Percentiles rank a stretch among this genome's conserved stretches.
Conservation (phyloP, 495 filamentous ascomycete genomes). For the Terfezia boudieri region DNA sequence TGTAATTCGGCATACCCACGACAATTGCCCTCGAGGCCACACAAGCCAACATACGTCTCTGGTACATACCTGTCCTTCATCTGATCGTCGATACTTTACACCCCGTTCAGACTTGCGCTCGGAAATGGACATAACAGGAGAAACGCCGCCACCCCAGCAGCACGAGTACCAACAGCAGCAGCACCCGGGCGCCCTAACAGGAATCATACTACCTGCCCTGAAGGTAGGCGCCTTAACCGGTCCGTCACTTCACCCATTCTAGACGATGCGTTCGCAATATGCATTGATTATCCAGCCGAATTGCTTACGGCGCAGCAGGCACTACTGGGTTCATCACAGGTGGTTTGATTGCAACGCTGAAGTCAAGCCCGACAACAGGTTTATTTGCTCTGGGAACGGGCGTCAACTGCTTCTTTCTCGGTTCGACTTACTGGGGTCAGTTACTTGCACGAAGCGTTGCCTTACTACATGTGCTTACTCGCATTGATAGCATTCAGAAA, state of each 20-base stretch:
- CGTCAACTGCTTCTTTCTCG: slow-evolving; percentile 59
- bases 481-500: background rate
- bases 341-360: slow-evolving; percentile 41
- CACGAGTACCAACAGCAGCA: too few relatives aligned
- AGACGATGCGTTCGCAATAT: too few relatives aligned
- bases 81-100: too few relatives aligned
- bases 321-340: slow-evolving; percentile 49
- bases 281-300: background rate
- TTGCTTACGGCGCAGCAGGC: slow-evolving; percentile 26
- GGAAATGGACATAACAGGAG: too few relatives aligned
- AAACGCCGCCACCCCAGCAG: too few relatives aligned
- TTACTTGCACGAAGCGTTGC: slow-evolving; percentile 1
- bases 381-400: slow-evolving; percentile 52
- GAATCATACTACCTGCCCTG: slow-evolving; percentile 19
- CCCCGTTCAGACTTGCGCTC: too few relatives aligned
- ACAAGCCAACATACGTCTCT: too few relatives aligned
- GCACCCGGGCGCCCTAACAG: too few relatives aligned
- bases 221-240: slow-evolving; percentile 32
- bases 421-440: slow-evolving; percentile 55
- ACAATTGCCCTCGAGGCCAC: too few relatives aligned
- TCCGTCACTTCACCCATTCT: slow-evolving; percentile 20
- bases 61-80: too few relatives aligned
- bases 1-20: too few relatives aligned
- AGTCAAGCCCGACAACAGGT: slow-evolving; percentile 36
- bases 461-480: background rate